Evolutionary conservation across 2,329 filamentous ascomycete species (phyloP).

Genomic region (Paraconiothyrium sp.): DNA sequence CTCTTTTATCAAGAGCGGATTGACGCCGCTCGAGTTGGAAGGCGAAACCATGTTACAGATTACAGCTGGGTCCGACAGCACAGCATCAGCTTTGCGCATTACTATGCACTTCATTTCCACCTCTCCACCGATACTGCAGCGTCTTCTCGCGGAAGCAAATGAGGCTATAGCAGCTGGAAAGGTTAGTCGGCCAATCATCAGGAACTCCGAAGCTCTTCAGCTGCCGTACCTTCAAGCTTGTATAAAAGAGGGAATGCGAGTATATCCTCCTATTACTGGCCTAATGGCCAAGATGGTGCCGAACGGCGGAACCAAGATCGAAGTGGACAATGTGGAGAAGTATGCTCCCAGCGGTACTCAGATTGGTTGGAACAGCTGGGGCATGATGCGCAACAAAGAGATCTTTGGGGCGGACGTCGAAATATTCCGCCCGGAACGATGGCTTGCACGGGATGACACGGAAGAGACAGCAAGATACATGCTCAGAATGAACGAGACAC

Average conservation of each 20-base stretch:
- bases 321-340: conserved; percentile 26
- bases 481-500: conserved; percentile 29
- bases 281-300: conserved; percentile 50
- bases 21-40: conserved; percentile 50
- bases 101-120: conserved; percentile 55
- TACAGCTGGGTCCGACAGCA: conserved; percentile 66
- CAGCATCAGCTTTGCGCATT: conserved; percentile 63
- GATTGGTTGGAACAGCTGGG: conserved; percentile 21
- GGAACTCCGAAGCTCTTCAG: conserved; percentile 50
- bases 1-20: conserved; percentile 58
- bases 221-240: conserved; percentile 57
- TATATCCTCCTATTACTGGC: conserved; percentile 45
- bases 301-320: conserved; percentile 26
- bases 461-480: conserved; percentile 39
- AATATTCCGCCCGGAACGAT: conserved; percentile 31
- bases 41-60: conserved; percentile 56
- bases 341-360: conserved; percentile 34
- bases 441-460: conserved; percentile 35
- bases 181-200: conserved; percentile 52
- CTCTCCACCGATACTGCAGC: conserved; percentile 60
- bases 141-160: conserved; percentile 58
- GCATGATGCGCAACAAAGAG: conserved; percentile 24
- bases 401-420: conserved; percentile 33
- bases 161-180: conserved; percentile 38
- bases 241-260: conserved; percentile 53